Percentiles rank a stretch among this genome's conserved stretches.
These are phyloP conservation scores for Solanum pennellii DNA, from an alignment of 257 asterid genomes.

Conservation along the genomic window DNA sequence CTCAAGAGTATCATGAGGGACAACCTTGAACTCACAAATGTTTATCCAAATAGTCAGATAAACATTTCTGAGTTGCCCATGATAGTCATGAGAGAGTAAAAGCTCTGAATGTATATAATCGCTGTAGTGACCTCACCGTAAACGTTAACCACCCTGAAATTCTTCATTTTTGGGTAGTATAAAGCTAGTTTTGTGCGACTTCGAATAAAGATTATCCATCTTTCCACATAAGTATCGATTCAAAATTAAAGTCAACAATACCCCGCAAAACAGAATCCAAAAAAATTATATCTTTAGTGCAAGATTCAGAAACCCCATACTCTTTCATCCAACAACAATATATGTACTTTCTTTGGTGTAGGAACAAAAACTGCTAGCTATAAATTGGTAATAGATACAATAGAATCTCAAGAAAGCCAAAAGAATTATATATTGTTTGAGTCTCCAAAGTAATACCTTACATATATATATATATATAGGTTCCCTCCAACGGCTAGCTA, in stretches of 20 bases:
- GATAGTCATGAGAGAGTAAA: neutral
- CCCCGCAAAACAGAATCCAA: too few relatives aligned
- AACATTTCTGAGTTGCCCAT: neutral
- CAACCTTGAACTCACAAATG: neutral
- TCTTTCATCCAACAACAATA: too few relatives aligned
- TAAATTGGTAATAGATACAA: too few relatives aligned
- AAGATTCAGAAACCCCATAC: too few relatives aligned
- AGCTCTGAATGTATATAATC: neutral
- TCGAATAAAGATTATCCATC: too few relatives aligned
- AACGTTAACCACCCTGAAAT: neutral
- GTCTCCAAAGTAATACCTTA: neutral
- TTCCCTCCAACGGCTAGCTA: neutral
- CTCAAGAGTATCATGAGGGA: too few relatives aligned
- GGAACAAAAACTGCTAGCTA: too few relatives aligned
- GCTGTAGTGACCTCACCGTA: neutral
- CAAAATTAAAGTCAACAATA: too few relatives aligned
- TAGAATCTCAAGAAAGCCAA: too few relatives aligned
- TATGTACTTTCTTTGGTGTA: too few relatives aligned
- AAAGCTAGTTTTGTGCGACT: neutral
- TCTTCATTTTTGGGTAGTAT: neutral
- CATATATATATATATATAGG: neutral
- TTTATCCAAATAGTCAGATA: neutral
- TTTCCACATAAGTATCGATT: too few relatives aligned
- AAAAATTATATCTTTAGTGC: too few relatives aligned
- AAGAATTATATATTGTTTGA: neutral